phyloP scores from a whole-genome alignment of 106 monocot species.

The Phalaenopsis equestris region DNA sequence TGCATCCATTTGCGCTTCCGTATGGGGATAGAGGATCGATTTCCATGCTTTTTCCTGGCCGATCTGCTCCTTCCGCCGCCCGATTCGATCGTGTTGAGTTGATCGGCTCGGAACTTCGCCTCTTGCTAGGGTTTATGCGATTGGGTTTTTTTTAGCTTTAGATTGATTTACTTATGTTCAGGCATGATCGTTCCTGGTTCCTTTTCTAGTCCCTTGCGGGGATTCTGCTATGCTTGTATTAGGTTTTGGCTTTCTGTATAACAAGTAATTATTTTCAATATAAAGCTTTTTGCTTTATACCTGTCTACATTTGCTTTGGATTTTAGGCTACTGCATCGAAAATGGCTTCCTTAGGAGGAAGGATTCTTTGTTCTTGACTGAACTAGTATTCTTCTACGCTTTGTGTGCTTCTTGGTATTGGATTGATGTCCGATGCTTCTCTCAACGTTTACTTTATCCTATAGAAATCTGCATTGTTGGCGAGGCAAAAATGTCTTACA shows the following conservation, averaged over 20 bases:
- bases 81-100: slow-evolving; percentile 23
- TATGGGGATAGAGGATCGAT: slow-evolving; percentile 8
- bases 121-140: background rate
- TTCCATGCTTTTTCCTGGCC: background rate
- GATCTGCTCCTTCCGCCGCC: slow-evolving; percentile 22
- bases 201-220: background rate
- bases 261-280: background rate
- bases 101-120: slow-evolving; percentile 8
- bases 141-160: slow-evolving; percentile 19
- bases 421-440: background rate
- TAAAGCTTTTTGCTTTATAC: background rate
- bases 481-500: background rate
- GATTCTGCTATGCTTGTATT: background rate
- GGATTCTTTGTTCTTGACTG: background rate
- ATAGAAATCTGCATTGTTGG: background rate
- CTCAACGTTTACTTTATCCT: background rate
- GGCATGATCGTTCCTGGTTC: background rate
- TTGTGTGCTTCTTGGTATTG: background rate
- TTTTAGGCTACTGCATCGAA: background rate
- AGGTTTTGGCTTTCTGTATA: background rate
- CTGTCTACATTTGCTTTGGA: slow-evolving; percentile 4
- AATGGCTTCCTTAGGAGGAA: background rate
- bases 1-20: slow-evolving; percentile 1
- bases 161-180: slow-evolving; percentile 6
- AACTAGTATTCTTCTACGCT: background rate